A percentile compares a stretch with the other conserved stretches of the same genome.
phyloP scores from a whole-genome alignment of 1,284 basidiomycete species.

The Tylopilus sp. region DNA sequence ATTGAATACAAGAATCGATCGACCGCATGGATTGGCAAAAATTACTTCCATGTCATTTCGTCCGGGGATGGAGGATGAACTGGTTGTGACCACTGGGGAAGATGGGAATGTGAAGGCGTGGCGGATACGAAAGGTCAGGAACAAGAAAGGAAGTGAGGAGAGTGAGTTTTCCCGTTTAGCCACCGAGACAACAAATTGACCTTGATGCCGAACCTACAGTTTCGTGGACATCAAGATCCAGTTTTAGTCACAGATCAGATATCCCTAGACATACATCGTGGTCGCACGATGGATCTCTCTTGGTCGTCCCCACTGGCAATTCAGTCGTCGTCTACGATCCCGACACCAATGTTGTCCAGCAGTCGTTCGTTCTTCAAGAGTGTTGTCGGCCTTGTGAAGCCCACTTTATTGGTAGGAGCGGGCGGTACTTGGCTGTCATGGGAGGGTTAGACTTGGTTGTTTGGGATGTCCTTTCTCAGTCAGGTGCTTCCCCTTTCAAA shows the following conservation, averaged over 20 bases:
- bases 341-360: conserved; percentile 59
- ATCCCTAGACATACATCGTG: conserved; percentile 67
- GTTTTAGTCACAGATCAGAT: conserved; percentile 66
- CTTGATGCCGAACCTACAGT: conserved; percentile 41
- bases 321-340: conserved; percentile 81
- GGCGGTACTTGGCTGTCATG: conserved; percentile 59
- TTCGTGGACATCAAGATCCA: conserved; percentile 75
- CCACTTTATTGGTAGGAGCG: conserved; percentile 62
- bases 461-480: conserved; percentile 79
- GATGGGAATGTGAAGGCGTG: conserved; percentile 74
- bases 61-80: conserved; percentile 37
- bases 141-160: conserved; percentile 46
- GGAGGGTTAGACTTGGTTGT: conserved; percentile 56
- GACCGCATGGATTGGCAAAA: conserved; percentile 72
- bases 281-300: conserved; percentile 84
- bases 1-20: conserved; percentile 87
- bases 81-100: conserved; percentile 62
- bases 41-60: conserved; percentile 74
- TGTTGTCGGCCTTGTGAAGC: conserved; percentile 43
- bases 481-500: conserved; percentile 46
- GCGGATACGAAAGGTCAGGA: conserved; percentile 48
- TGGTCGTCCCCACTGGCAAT: conserved; percentile 70
- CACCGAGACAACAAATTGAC: background rate
- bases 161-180: conserved; percentile 34
- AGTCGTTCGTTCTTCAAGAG: conserved; percentile 60